Evolutionary conservation across 768 basidiomycete genomes (phyloP).

Genomic region (Collybiopsis confluens): DNA sequence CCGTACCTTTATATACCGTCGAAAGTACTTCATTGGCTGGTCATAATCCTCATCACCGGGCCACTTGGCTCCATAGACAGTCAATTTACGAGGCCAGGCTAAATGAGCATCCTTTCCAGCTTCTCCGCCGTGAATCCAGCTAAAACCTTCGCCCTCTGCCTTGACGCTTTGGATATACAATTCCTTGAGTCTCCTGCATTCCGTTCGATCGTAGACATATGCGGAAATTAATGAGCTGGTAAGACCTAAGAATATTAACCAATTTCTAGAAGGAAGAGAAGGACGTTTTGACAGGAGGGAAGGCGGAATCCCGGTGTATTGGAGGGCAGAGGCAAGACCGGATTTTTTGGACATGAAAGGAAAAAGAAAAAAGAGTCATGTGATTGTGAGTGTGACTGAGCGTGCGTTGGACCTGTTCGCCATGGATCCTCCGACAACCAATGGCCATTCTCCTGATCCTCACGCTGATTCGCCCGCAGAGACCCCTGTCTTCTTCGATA

Average conservation of each 20-base stretch:
- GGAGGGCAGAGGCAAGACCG: conserved; percentile 58
- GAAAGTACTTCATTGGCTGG: conserved; percentile 81
- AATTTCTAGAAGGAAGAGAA: conserved; percentile 84
- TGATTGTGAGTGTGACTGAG: too few species aligned
- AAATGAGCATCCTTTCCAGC: conserved; percentile 40
- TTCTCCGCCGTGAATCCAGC: neutral
- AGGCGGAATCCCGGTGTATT: conserved; percentile 64
- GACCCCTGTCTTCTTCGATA: conserved; percentile 64
- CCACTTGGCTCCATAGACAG: conserved; percentile 86
- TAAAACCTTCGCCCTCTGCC: conserved; percentile 58
- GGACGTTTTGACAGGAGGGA: conserved; percentile 88
- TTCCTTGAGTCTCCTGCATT: conserved; percentile 74
- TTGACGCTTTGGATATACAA: conserved; percentile 79
- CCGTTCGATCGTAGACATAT: conserved; percentile 82
- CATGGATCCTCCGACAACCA: too few species aligned
- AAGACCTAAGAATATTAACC: conserved; percentile 86
- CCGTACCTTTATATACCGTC: conserved; percentile 93
- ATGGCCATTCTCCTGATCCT: too few species aligned
- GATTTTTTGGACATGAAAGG: too few species aligned
- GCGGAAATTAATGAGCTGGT: conserved; percentile 66
- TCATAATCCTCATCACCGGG: conserved; percentile 94
- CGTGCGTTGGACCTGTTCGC: too few species aligned
- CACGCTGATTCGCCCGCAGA: too few species aligned
- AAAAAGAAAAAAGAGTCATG: too few species aligned
- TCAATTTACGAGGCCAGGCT: conserved; percentile 73